Evolutionary conservation across 225 moss, liverwort and hornwort genomes (phyloP).

Genomic region (Straminergon stramineum): DNA sequence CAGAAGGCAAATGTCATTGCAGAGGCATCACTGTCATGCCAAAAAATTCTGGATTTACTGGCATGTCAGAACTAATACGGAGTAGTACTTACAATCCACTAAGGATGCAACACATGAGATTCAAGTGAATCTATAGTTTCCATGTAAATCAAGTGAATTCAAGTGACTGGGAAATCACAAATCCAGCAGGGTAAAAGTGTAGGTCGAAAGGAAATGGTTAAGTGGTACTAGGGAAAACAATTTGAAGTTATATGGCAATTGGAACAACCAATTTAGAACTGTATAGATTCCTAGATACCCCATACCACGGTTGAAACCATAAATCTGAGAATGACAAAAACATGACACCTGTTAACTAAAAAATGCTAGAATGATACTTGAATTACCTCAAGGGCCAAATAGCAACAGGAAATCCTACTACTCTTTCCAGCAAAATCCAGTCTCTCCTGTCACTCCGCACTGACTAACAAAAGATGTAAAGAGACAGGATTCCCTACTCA

Average conservation of each 20-base stretch:
- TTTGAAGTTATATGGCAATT: neutral
- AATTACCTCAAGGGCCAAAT: slow-evolving; percentile 1
- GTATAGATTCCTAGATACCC: neutral
- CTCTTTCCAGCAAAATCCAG: slow-evolving; percentile 15
- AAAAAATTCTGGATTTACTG: neutral
- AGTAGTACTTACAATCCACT: neutral
- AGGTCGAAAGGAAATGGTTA: neutral
- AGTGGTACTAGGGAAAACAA: too few species aligned
- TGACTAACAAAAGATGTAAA: neutral
- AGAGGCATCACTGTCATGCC: neutral
- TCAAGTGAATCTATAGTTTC: neutral
- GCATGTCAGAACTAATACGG: too few species aligned
- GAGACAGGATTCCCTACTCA: neutral
- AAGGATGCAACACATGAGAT: neutral
- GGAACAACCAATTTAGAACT: neutral
- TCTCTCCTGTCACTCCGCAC: slow-evolving; percentile 1
- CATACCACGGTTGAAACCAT: neutral
- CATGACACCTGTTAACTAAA: neutral
- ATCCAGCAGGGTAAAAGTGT: too few species aligned
- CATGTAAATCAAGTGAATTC: neutral
- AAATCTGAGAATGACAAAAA: neutral
- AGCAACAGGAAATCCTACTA: neutral
- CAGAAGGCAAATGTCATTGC: neutral
- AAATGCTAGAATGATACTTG: neutral
- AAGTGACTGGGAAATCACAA: neutral